Evolutionary conservation across 129 eudicot genomes (phyloP), one percentile per base, ranked within the genome.

Genomic region (Centaurea solstitialis): DNA sequence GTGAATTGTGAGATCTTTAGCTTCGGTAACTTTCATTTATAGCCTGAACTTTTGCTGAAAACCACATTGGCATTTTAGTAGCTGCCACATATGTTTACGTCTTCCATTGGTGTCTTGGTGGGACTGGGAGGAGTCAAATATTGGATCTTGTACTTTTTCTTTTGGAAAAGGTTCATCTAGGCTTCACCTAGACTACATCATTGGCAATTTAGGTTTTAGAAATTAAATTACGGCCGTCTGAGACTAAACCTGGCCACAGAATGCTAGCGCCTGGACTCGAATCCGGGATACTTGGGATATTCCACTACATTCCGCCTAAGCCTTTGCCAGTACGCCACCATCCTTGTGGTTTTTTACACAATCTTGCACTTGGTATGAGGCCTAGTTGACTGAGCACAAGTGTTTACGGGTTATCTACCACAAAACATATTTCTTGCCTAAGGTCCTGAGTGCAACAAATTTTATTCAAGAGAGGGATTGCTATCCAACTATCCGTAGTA

Each of bases 321-420:
- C n/a, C n/a, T n/a, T n/a, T n/a, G n/a, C n/a, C n/a, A n/a, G n/a
- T n/a, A n/a, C n/a, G n/a, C n/a, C n/a, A n/a, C n/a, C n/a, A n/a
- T n/a, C n/a, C n/a, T n/a, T n/a, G n/a, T n/a, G n/a, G n/a, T n/a
- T n/a, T n/a, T n/a, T n/a, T n/a, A n/a, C n/a, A n/a, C n/a, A n/a
- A n/a, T n/a, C n/a, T 59, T 59, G 23, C 66, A 59, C 66, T 57
- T 59, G 66, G 66, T n/a, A 17, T 59, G 66, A 59, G 66, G 66
- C 66, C 66, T 59, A 59, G 66, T 59, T 59, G 66, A 59, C 66
- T 59, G 66, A 59, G 66, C 66, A 59, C 21, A 18, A 5, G 1
- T n/a, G 10, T n/a, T n/a, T n/a, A 21, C 22, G 65, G 20, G 20
- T 57, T 57, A 15, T 57, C 7, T 57, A 57, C 65, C 65, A 5